Percentiles rank a stretch among this genome's conserved stretches.
phyloP scores from a whole-genome alignment of 2,329 filamentous ascomycete species.

The Madurella fahalii region DNA sequence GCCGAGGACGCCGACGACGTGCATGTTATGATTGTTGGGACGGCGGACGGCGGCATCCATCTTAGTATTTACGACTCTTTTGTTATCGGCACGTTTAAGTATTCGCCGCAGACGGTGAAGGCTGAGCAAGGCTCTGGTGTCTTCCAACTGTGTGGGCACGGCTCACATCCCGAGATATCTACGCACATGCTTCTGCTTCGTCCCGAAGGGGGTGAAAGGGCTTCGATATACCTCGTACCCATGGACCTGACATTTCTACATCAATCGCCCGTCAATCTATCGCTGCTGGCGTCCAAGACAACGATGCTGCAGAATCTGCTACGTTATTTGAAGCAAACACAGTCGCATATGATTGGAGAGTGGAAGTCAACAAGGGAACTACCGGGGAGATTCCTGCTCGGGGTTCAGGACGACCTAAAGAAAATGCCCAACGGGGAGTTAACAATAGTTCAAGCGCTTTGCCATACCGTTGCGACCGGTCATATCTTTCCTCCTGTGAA shows the following conservation, averaged over 20 bases:
- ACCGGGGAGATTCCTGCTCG: constrained; percentile 70
- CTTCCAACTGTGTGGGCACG: constrained; percentile 52
- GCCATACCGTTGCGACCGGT: constrained; percentile 80
- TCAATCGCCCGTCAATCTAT: constrained; percentile 73
- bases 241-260: constrained; percentile 82
- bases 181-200: constrained; percentile 68
- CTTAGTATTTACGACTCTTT: constrained; percentile 84
- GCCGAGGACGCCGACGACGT: constrained; percentile 68
- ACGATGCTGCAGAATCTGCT: constrained; percentile 84
- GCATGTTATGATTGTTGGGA: constrained; percentile 73
- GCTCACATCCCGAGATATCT: constrained; percentile 69
- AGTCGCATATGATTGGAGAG: constrained; percentile 73
- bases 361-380: constrained; percentile 81
- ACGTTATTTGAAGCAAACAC: constrained; percentile 76
- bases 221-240: constrained; percentile 60
- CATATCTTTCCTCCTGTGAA: constrained; percentile 70
- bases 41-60: constrained; percentile 66
- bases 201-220: constrained; percentile 34
- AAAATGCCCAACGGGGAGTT: constrained; percentile 55
- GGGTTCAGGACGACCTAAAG: constrained; percentile 70
- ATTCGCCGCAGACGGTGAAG: constrained; percentile 35
- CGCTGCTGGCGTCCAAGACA: constrained; percentile 79
- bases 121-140: constrained; percentile 10
- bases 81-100: constrained; percentile 64
- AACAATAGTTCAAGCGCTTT: constrained; percentile 69